Evolutionary conservation across 768 basidiomycete genomes (phyloP), one percentile per base, ranked within the genome.

Genomic region (Suillus ampliporus): DNA sequence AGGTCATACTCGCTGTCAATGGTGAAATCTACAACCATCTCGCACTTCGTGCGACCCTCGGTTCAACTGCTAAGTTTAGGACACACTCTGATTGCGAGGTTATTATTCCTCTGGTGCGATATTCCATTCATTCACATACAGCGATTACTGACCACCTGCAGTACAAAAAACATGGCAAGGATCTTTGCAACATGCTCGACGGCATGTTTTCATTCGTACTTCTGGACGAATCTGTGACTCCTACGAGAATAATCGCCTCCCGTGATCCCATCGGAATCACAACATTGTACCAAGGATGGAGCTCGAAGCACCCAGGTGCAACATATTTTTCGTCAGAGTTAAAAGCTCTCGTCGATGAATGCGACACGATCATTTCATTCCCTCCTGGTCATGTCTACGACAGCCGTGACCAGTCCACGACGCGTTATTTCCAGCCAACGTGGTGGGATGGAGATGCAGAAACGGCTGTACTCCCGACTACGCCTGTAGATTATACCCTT

Each of bases 191-290:
- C 72, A 81, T 86, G 72, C 89, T 99, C 63, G 97, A 99, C 73
- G 97, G 97, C 67, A 97, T 99, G 94, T 99, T 99, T 81, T 95
- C 97, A 2, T 99, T 99, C 72, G 91, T 98, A 65, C 86, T 99
- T 50, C 83, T 99, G 62, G 97, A 99, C 78, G 94, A 96, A 73
- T 92, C 94, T 14, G 90, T 92, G 63, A 82, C 90, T 1, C 97
- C 97, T 10, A 83, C 94, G 26, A 88, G 97, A 60, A 82, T 99
- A 64, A 95, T 99, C 70, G 97, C 96, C 63, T 95, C 95, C 5
- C 92, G 97, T 41, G 97, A 99, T 74, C 95, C 97, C 28, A 89
- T 99, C 71, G 97, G 97, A 26, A 94, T 99, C 74, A 99, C 97
- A 57, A 98, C 97, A n/a, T 83, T 99, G 10, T 99, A 99, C 78